Conservation (phyloP, 2,329 filamentous ascomycete species). For the Aureobasidium sp. region DNA sequence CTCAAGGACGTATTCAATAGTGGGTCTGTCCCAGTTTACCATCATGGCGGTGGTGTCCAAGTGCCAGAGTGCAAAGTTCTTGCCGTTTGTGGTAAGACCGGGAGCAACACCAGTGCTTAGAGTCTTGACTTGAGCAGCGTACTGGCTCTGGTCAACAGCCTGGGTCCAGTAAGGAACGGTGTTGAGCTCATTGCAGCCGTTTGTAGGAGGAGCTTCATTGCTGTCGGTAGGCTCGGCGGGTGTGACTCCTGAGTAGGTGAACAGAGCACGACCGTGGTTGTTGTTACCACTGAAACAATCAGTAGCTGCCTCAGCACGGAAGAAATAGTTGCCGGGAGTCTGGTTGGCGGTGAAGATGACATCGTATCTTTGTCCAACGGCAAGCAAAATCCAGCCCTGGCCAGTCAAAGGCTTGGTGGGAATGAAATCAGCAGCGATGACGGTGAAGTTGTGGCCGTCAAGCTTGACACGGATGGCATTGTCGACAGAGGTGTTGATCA, state of each 20-base stretch:
- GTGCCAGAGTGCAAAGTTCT: constrained; percentile 31
- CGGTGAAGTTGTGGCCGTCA: constrained; percentile 27
- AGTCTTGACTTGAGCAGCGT: constrained; percentile 25
- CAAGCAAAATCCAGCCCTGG: constrained; percentile 29
- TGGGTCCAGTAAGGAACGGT: constrained; percentile 27
- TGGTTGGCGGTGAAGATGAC: constrained; percentile 39
- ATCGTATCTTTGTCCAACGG: constrained; percentile 39
- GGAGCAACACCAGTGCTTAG: constrained; percentile 17
- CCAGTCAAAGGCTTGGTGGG: constrained; percentile 21
- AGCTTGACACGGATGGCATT: constrained; percentile 33
- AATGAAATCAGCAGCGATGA: constrained; percentile 31
- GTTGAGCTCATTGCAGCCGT: constrained; percentile 24
- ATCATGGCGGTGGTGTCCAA: constrained; percentile 30
- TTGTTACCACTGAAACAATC: constrained; percentile 29
- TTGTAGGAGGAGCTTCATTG: constrained; percentile 19
- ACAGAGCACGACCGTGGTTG: constrained; percentile 28
- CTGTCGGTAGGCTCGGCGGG: constrained; percentile 18
- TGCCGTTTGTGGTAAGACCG: constrained; percentile 27
- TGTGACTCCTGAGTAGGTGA: constrained; percentile 24
- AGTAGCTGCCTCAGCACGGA: constrained; percentile 32
- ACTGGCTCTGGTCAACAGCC: constrained; percentile 27
- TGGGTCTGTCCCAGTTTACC: constrained; percentile 36
- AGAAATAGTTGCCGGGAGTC: constrained; percentile 36
- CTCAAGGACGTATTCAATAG: constrained; percentile 34
- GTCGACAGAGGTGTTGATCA: constrained; percentile 40